Conservation (phyloP, 805 yeast genomes). For the Pichia nakasei region DNA sequence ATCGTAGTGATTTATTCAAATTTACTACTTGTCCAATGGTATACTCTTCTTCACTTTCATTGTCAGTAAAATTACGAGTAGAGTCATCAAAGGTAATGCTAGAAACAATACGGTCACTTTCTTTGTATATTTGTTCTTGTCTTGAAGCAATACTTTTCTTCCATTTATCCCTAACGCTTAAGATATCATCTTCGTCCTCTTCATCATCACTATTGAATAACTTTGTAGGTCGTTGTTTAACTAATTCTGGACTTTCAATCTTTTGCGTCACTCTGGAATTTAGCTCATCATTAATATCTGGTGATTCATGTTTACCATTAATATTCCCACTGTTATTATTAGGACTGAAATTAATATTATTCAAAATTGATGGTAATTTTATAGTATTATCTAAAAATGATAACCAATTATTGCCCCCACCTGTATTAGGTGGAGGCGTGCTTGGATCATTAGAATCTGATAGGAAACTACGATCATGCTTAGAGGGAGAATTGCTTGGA, state of each 20-base stretch:
- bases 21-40: conserved; percentile 20
- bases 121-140: conserved; percentile 8
- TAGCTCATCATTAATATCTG: neutral
- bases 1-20: conserved; percentile 13
- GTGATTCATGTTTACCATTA: neutral
- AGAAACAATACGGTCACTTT: neutral
- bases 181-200: conserved; percentile 10
- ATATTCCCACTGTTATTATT: neutral
- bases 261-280: conserved; percentile 9
- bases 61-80: neutral
- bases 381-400: conserved; percentile 3
- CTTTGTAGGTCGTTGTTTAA: conserved; percentile 11
- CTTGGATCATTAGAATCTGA: neutral
- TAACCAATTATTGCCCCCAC: neutral
- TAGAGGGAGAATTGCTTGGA: conserved; percentile 1
- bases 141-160: conserved; percentile 10
- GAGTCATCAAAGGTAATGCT: neutral
- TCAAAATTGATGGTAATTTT: conserved; percentile 2
- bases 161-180: neutral
- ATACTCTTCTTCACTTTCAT: conserved; percentile 13
- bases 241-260: conserved; percentile 16
- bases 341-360: neutral
- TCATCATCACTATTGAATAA: conserved; percentile 23
- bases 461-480: neutral
- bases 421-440: neutral